Conservation (phyloP, 805 yeast genomes). For the Teunomyces kruisii region DNA sequence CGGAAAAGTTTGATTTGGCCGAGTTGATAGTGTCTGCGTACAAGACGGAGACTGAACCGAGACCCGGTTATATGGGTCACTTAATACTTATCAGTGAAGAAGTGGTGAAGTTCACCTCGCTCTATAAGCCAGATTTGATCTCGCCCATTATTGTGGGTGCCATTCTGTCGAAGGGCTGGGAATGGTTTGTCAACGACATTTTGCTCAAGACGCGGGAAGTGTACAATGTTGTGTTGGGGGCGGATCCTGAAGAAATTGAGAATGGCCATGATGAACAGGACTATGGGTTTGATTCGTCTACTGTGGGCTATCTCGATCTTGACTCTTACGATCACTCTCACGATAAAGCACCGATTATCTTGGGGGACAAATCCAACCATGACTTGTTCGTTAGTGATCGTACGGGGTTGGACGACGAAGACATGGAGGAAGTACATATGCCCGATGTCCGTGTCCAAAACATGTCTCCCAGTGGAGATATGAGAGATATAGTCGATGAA, state of each 20-base stretch:
- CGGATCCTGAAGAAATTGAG: slow-evolving; percentile 22
- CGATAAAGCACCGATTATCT: slow-evolving; percentile 25
- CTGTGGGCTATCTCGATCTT: slow-evolving; percentile 39
- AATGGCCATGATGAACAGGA: slow-evolving; percentile 7
- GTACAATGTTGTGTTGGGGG: slow-evolving; percentile 58
- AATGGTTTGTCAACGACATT: slow-evolving; percentile 48
- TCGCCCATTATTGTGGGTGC: slow-evolving; percentile 35
- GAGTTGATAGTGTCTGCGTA: slow-evolving; percentile 36
- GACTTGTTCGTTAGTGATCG: slow-evolving; percentile 28
- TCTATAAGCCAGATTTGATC: slow-evolving; percentile 59
- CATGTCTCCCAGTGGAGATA: slow-evolving; percentile 32
- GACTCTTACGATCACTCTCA: slow-evolving; percentile 28
- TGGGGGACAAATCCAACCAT: slow-evolving; percentile 38
- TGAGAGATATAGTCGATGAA: slow-evolving; percentile 19
- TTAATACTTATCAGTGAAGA: slow-evolving; percentile 91
- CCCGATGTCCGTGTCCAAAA: slow-evolving; percentile 24
- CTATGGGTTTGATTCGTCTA: slow-evolving; percentile 32
- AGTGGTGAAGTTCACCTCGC: slow-evolving; percentile 79
- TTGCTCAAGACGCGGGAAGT: slow-evolving; percentile 53
- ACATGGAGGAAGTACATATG: slow-evolving; percentile 19
- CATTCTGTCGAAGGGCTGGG: slow-evolving; percentile 45
- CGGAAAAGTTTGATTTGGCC: slow-evolving; percentile 43
- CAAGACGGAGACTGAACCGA: slow-evolving; percentile 48
- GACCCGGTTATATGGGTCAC: slow-evolving; percentile 98
- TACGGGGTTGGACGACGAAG: slow-evolving; percentile 19